These are phyloP conservation scores for Acer campestre DNA, from an alignment of 345 rosid genomes.

Conservation along the genomic window DNA sequence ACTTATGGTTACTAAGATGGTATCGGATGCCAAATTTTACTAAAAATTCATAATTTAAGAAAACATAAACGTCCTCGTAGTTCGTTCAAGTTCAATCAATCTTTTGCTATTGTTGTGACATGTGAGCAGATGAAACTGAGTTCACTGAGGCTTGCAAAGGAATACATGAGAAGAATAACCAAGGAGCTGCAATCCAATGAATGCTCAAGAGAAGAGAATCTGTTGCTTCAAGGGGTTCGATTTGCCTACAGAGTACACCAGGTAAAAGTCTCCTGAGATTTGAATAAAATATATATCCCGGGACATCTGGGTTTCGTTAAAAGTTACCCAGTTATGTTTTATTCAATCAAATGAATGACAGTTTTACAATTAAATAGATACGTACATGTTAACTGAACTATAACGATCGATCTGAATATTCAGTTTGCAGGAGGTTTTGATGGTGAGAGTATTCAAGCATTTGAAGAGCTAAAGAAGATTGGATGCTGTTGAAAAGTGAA, in stretches of 20 bases:
- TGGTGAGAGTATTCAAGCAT: conserved; percentile 51
- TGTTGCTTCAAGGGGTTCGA: conserved; percentile 74
- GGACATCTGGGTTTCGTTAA: too few species aligned
- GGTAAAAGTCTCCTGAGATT: conserved; percentile 38
- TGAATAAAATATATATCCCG: too few species aligned
- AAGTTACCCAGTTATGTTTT: too few species aligned
- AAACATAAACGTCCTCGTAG: too few species aligned
- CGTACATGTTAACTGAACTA: too few species aligned
- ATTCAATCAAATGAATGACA: not conserved
- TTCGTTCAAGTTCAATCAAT: too few species aligned
- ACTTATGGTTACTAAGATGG: too few species aligned
- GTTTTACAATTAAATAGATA: too few species aligned
- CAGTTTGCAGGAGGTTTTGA: conserved; percentile 98
- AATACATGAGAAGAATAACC: conserved; percentile 63
- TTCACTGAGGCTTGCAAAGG: conserved; percentile 65
- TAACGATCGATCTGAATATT: conserved; percentile 20
- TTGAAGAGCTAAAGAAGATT: conserved; percentile 69
- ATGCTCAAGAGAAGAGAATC: conserved; percentile 40
- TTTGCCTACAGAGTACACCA: conserved; percentile 86
- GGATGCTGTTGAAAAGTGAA: conserved; percentile 6
- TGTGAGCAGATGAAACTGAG: conserved; percentile 69
- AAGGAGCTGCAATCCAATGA: conserved; percentile 49
- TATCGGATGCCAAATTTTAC: too few species aligned
- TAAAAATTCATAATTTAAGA: too few species aligned
- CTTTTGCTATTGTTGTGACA: too few species aligned